A percentile compares a stretch with the other conserved stretches of the same genome.
These are phyloP conservation scores for Groenewaldozyma sp. DNA, from an alignment of 1,139 yeast species.

Conservation along the genomic window DNA sequence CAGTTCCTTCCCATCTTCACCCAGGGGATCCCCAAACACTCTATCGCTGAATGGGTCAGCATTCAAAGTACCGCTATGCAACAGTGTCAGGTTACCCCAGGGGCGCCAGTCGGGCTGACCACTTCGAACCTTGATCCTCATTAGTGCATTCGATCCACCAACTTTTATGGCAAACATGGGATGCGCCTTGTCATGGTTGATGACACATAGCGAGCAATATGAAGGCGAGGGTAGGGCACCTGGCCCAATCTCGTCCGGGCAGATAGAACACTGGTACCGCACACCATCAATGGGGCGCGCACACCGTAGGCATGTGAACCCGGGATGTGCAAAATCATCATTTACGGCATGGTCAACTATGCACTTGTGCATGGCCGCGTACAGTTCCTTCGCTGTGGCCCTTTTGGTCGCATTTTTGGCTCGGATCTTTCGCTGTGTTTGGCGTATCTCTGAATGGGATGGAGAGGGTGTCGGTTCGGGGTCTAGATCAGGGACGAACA, in stretches of 20 bases:
- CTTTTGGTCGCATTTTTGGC: too few relatives aligned
- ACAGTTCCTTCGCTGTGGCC: too few relatives aligned
- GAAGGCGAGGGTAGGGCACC: neutral
- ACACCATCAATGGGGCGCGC: constrained; percentile 8
- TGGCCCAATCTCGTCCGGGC: constrained; percentile 6
- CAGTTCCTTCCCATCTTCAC: too few relatives aligned
- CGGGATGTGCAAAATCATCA: too few relatives aligned
- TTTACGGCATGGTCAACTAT: too few relatives aligned
- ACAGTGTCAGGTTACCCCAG: neutral
- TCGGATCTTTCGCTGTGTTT: too few relatives aligned
- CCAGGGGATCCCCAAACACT: neutral
- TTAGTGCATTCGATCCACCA: neutral
- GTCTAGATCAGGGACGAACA: too few relatives aligned
- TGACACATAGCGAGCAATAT: neutral
- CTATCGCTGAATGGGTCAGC: neutral
- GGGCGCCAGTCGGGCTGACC: constrained; percentile 1
- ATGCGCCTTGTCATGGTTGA: neutral
- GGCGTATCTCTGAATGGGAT: too few relatives aligned
- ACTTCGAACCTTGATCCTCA: constrained; percentile 1
- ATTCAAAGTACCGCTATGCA: neutral
- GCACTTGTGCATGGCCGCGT: too few relatives aligned
- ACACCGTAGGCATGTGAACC: neutral
- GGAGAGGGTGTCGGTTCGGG: too few relatives aligned
- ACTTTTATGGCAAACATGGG: constrained; percentile 1
- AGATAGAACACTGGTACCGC: constrained; percentile 16